Base-by-base conservation (phyloP, 2,329 filamentous ascomycete genomes). In the Knoxdaviesia proteae region DNA sequence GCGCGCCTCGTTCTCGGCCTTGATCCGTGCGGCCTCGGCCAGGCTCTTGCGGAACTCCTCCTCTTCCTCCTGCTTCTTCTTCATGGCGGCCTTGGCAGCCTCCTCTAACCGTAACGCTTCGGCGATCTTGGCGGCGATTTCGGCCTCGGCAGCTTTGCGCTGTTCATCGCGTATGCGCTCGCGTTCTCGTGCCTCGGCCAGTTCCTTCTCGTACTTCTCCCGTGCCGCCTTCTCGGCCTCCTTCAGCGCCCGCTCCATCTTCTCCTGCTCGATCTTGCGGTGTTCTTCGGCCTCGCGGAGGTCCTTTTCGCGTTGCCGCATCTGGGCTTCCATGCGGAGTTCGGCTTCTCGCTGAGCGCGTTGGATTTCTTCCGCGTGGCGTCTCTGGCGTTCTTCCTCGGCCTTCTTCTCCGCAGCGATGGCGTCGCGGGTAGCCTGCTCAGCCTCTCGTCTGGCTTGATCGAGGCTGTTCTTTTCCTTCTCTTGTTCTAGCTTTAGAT, bases 321-420 rank as follows among this genome's bases (percentile, higher is more conserved):
- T 20, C 20, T 56, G 52, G 32, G 54, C 53, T 32, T 51, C 54
- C 31, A 44, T 47, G 32, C 44, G 46, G 33, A 48, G 46, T 10
- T 55, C 52, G 8, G 55, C 55, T 34, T 55, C 58, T 20, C 46
- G 46, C 20, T 54, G 49, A 9, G 50, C 53, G 6, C 50, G 46
- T 40, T 51, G 51, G 39, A 46, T 53, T 47, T 33, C 48, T 29
- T 39, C 45, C 1, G 40, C 45, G 9, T 34, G 30, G 29, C 41
- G 42, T 29, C 39, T 38, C 4, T 43, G 41, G 6, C 46, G 42
- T 30, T 69, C 67, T 35, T 67, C 67, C 32, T 64, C 64, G 4
- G 62, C 57, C 49, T 62, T 64, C 9, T 55, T 52, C 40, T 61
- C 57, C 5, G 60, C 61, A 38, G 65, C 62, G n/a, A 65, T 63